phyloP scores from a whole-genome alignment of 352 stramenopile species.

The Saprolegnia parasitica region DNA sequence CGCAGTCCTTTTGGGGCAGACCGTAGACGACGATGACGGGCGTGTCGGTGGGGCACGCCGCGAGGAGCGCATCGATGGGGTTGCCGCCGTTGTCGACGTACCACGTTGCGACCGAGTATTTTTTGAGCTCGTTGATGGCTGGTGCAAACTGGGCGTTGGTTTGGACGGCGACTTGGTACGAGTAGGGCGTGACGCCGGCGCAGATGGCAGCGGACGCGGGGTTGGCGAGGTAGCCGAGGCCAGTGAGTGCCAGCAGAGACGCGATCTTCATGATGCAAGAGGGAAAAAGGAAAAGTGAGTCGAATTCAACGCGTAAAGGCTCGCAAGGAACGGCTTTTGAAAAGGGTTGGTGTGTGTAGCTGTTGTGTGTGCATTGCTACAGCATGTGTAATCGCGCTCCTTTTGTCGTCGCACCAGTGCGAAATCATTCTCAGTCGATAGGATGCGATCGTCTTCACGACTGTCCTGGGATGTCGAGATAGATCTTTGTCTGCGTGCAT shows the following conservation, averaged over 20 bases:
- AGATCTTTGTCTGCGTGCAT: no score
- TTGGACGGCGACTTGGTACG: neutral
- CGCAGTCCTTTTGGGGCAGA: constrained; percentile 30
- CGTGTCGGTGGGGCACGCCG: constrained; percentile 30
- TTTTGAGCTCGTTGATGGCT: constrained; percentile 34
- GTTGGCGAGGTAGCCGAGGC: neutral
- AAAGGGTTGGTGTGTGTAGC: no score
- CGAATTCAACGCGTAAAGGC: no score
- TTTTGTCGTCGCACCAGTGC: no score
- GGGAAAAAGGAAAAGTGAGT: neutral
- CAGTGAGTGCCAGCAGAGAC: neutral
- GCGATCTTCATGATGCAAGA: neutral
- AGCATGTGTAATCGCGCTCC: no score
- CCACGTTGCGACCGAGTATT: constrained; percentile 55
- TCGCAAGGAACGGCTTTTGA: no score
- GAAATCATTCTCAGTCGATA: no score
- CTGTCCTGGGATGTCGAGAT: no score
- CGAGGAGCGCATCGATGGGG: constrained; percentile 25
- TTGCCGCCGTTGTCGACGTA: constrained; percentile 58
- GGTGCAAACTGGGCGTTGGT: neutral
- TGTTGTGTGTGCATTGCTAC: no score
- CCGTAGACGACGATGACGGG: constrained; percentile 30
- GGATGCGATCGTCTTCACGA: no score
- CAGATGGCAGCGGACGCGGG: neutral
- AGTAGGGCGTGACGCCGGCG: neutral